Evolutionary conservation across 768 basidiomycete species (phyloP).

Genomic region (Amanita pseudoporphyria): DNA sequence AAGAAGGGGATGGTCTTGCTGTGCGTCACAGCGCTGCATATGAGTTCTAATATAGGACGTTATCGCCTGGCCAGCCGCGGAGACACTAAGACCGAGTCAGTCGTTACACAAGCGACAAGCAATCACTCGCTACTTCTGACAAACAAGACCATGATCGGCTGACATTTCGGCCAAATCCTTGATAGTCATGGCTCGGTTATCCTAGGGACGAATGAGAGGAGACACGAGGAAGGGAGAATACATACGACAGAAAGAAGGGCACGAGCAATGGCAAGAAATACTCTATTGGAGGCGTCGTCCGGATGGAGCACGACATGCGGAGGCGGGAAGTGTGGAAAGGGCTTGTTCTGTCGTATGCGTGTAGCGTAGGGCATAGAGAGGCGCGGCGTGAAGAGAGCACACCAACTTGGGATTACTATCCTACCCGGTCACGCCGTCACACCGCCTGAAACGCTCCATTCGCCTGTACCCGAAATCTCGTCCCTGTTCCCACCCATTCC

Average conservation of each 20-base stretch:
- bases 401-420: conserved; percentile 7
- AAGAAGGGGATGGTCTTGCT: conserved; percentile 67
- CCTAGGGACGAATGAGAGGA: conserved; percentile 27
- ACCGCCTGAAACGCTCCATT: conserved; percentile 50
- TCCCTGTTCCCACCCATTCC: conserved; percentile 37
- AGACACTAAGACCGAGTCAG: conserved; percentile 35
- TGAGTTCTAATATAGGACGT: conserved; percentile 76
- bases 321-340: conserved; percentile 41
- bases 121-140: conserved; percentile 54
- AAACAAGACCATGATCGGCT: conserved; percentile 52
- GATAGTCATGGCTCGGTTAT: conserved; percentile 80
- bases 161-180: conserved; percentile 75
- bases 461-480: conserved; percentile 40
- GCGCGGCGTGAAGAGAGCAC: conserved; percentile 19
- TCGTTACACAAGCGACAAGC: conserved; percentile 5
- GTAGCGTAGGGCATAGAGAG: conserved; percentile 33
- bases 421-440: background rate
- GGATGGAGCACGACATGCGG: conserved; percentile 59
- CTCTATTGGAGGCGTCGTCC: conserved; percentile 64
- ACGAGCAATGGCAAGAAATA: conserved; percentile 64
- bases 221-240: conserved; percentile 15
- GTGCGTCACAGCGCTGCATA: conserved; percentile 56
- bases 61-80: conserved; percentile 74
- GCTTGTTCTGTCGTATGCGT: conserved; percentile 44
- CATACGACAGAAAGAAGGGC: conserved; percentile 67